Base-by-base conservation (phyloP, 139 green algal species). In the Eudorina sp. region DNA sequence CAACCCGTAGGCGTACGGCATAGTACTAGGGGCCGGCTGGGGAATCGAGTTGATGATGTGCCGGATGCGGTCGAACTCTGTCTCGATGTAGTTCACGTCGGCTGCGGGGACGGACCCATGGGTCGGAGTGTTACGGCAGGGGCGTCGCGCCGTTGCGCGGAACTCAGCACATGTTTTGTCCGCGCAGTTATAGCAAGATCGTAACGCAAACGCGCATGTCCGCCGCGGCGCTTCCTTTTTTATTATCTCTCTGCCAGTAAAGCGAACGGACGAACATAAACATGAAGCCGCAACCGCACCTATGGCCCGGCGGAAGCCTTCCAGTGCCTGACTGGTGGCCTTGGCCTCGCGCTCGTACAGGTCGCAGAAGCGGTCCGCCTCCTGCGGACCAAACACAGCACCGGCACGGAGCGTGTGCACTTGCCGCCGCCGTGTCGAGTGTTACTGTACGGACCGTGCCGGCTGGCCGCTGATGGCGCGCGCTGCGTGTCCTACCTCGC, bases 291-390 rank as follows among this genome's bases (percentile, higher is more conserved):
- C 14, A 64, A 0, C n/a, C 77, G 41, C 45, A 87, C 81, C 81
- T n/a, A 87, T 4, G 6, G 81, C 81, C 81, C 53, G 45, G 14
- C 64, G 64, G 81, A 38, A 79, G 43, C 62, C 81, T 2, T 38
- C 3, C 31, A 78, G 21, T 0, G 81, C 81, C 0, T 45, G 21
- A 29, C 38, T 38, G 45, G 46, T 68, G 14, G 81, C 81, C 19
- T 51, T 53, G 31, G 45, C 45, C n/a, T 87, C 31, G 7, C 45
- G 31, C 62, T 87, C 81, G 64, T 87, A 78, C 60, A 87, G 45
- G 31, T n/a, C 45, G 45, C 45, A 41, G 46, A 79, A 87, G 5
- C 78, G 45, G 43, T 87, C 81, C 23, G 81, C 81, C 45, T 87
- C 81, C 81, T 87, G 81, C 66, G 8, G 36, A n/a, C n/a, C n/a